Percentiles rank a stretch among this genome's conserved stretches.
Conservation (phyloP, 495 filamentous ascomycete species). For the Xylaria castorea region DNA sequence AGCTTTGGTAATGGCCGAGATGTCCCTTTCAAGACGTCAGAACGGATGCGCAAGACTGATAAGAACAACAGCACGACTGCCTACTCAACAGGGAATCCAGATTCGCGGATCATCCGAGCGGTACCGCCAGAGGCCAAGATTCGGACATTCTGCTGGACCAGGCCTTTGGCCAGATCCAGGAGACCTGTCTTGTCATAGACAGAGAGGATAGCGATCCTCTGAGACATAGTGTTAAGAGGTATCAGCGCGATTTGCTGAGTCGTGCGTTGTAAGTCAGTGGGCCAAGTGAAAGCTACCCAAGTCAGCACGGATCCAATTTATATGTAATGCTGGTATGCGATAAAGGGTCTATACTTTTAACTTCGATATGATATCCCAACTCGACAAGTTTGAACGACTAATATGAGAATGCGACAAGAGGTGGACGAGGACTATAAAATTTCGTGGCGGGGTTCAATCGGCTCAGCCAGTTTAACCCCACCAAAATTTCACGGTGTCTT, state of each 20-base stretch:
- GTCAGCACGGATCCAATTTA: background rate
- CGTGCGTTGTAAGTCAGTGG: conserved; percentile 3
- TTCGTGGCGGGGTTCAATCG: conserved; percentile 25
- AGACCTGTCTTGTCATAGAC: conserved; percentile 99
- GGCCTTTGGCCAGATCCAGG: conserved; percentile 92
- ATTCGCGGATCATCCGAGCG: conserved; percentile 91
- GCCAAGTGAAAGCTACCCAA: background rate
- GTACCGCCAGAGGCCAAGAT: conserved; percentile 94
- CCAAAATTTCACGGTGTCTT: conserved; percentile 11
- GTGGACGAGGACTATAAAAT: conserved; percentile 19
- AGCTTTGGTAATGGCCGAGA: conserved; percentile 96
- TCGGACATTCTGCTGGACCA: conserved; percentile 87
- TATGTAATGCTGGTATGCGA: background rate
- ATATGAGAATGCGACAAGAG: conserved; percentile 6
- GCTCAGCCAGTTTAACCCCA: conserved; percentile 10
- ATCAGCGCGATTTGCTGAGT: conserved; percentile 5
- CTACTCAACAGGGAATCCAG: conserved; percentile 90
- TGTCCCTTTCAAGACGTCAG: conserved; percentile 66
- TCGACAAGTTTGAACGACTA: background rate
- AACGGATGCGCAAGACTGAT: conserved; percentile 14
- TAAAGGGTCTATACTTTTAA: background rate
- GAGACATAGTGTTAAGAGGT: conserved; percentile 43
- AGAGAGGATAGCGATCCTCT: conserved; percentile 83
- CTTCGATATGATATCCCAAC: background rate
- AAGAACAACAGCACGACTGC: conserved; percentile 42